Evolutionary conservation across 164 flowering plant genomes (phyloP).

Genomic region (Liriodendron chinense): DNA sequence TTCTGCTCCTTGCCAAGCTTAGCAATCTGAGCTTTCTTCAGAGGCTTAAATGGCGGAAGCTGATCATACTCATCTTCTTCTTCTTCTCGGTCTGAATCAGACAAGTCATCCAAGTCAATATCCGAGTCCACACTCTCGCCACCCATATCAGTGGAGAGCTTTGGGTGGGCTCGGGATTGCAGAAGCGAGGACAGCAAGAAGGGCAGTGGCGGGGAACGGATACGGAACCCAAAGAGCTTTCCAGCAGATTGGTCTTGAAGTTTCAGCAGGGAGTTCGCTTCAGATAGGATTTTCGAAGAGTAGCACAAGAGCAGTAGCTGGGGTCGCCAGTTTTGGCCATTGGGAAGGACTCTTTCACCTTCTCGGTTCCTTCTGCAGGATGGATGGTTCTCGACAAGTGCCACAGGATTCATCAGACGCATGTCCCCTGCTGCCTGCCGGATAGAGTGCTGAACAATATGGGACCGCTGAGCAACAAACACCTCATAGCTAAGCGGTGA

Average conservation of each 20-base stretch:
- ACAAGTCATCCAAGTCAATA: slow-evolving; percentile 67
- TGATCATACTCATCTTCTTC: slow-evolving; percentile 89
- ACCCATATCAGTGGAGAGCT: slow-evolving; percentile 69
- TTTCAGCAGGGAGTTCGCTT: slow-evolving; percentile 71
- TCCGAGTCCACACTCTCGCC: slow-evolving; percentile 82
- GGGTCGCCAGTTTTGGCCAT: slow-evolving; percentile 85
- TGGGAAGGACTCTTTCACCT: slow-evolving; percentile 85
- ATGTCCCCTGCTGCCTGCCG: slow-evolving; percentile 91
- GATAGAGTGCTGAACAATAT: slow-evolving; percentile 77
- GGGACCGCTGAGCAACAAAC: slow-evolving; percentile 84
- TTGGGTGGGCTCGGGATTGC: slow-evolving; percentile 89
- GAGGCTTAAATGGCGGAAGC: slow-evolving; percentile 94
- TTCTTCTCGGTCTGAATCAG: slow-evolving; percentile 75
- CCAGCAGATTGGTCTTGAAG: slow-evolving; percentile 68
- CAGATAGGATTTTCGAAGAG: slow-evolving; percentile 84
- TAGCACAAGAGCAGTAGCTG: slow-evolving; percentile 72
- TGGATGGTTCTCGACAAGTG: slow-evolving; percentile 92
- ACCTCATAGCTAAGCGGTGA: slow-evolving; percentile 79
- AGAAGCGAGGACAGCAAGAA: slow-evolving; percentile 78
- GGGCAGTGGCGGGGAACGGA: slow-evolving; percentile 88
- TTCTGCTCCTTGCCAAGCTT: slow-evolving; percentile 84
- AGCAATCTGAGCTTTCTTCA: slow-evolving; percentile 67
- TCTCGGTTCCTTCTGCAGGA: slow-evolving; percentile 83
- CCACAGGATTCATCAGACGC: slow-evolving; percentile 84
- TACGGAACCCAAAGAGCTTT: slow-evolving; percentile 84